Evolutionary conservation across 1,284 basidiomycete genomes (phyloP).

Genomic region (Heterobasidion occidentale): DNA sequence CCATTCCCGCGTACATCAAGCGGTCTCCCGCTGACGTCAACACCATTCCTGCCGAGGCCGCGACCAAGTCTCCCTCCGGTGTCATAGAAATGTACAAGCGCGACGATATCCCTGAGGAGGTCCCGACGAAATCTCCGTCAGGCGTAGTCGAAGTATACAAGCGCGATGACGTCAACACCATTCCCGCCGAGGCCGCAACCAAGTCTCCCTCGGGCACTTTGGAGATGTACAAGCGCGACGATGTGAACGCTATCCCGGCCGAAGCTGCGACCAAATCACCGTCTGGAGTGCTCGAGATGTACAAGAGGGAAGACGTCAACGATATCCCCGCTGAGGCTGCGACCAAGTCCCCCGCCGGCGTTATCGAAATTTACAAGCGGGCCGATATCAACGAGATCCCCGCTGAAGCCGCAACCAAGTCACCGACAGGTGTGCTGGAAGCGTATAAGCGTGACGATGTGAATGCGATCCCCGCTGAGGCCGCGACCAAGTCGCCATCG

Average conservation of each 20-base stretch:
- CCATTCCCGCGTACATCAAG: conserved; percentile 38
- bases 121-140: neutral
- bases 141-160: conserved; percentile 16
- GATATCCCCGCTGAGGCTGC: conserved; percentile 5
- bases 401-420: conserved; percentile 15
- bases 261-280: conserved; percentile 15
- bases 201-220: conserved; percentile 14
- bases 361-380: conserved; percentile 4
- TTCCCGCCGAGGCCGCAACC: conserved; percentile 16
- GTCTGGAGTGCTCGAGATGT: conserved; percentile 10
- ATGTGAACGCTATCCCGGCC: conserved; percentile 15
- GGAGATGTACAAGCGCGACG: conserved; percentile 18
- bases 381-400: conserved; percentile 15
- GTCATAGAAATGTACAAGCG: conserved; percentile 6
- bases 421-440: conserved; percentile 10
- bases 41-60: conserved; percentile 5
- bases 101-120: neutral
- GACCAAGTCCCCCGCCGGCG: conserved; percentile 2
- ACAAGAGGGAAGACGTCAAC: conserved; percentile 7
- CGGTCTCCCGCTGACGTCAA: conserved; percentile 11
- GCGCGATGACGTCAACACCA: conserved; percentile 16
- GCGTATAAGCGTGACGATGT: conserved; percentile 8
- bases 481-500: conserved; percentile 1
- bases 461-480: conserved; percentile 7
- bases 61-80: conserved; percentile 3